Percentiles rank a stretch among this genome's conserved stretches.
Evolutionary conservation across 306 rosid species (phyloP).

Genomic region (Quercus agrifolia): DNA sequence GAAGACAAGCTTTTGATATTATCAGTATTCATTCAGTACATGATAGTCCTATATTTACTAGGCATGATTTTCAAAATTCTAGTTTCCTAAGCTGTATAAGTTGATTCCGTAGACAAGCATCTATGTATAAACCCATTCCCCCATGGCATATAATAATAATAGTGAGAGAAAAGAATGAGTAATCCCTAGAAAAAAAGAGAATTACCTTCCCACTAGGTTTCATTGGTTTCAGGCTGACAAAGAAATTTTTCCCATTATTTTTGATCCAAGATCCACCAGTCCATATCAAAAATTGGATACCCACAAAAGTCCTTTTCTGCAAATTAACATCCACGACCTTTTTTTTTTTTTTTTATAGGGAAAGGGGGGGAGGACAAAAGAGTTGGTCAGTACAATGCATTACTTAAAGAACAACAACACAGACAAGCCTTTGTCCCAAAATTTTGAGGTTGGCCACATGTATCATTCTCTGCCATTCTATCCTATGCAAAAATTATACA

Average conservation of each 20-base stretch:
- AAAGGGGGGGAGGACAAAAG: not conserved
- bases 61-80: not conserved
- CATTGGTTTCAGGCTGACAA: constrained; percentile 9
- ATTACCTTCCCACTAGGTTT: constrained; percentile 22
- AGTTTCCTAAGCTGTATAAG: not conserved
- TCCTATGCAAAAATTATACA: no score
- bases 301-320: constrained; percentile 26
- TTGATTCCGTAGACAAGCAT: not conserved
- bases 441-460: no score
- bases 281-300: constrained; percentile 39
- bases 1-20: not conserved
- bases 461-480: no score
- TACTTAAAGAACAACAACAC: not conserved
- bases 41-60: not conserved
- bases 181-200: not conserved
- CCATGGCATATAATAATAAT: not conserved
- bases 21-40: not conserved
- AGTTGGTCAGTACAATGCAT: constrained; percentile 3
- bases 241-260: constrained; percentile 36
- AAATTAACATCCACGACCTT: constrained; percentile 27
- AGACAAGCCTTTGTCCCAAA: no score
- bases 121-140: not conserved
- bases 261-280: constrained; percentile 32
- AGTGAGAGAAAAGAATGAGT: not conserved
- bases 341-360: not conserved